phyloP scores from a whole-genome alignment of 495 filamentous ascomycete genomes.

The Penicillium bovifimosum region DNA sequence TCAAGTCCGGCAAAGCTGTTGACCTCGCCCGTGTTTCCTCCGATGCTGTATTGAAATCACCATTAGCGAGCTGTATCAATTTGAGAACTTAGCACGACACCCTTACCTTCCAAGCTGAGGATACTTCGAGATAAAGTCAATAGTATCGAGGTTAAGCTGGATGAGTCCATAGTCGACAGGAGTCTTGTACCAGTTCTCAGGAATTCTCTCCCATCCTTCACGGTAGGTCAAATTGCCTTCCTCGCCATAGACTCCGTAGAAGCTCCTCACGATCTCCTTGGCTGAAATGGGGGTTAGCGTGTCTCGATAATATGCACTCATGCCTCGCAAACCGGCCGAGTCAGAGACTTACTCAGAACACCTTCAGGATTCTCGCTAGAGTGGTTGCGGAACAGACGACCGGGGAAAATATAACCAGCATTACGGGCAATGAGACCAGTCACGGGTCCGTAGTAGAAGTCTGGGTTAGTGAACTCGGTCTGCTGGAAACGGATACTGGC shows the following conservation, averaged over 20 bases:
- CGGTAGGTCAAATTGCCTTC: slow-evolving; percentile 37
- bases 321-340: too few species aligned
- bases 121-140: slow-evolving; percentile 33
- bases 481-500: slow-evolving; percentile 39
- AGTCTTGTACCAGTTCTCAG: slow-evolving; percentile 58
- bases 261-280: slow-evolving; percentile 40
- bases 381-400: slow-evolving; percentile 44
- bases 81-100: slow-evolving; percentile 2
- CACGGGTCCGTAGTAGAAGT: slow-evolving; percentile 50
- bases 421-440: slow-evolving; percentile 42
- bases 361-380: slow-evolving; percentile 43
- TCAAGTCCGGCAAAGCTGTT: slow-evolving; percentile 54
- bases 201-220: slow-evolving; percentile 48
- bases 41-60: slow-evolving; percentile 30
- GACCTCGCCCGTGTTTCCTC: slow-evolving; percentile 52
- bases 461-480: slow-evolving; percentile 45
- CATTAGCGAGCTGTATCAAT: background rate
- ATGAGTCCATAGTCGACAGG: slow-evolving; percentile 33
- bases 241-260: slow-evolving; percentile 40
- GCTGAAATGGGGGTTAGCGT: slow-evolving; percentile 19
- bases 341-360: slow-evolving; percentile 26
- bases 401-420: slow-evolving; percentile 43
- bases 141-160: slow-evolving; percentile 36
- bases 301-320: background rate
- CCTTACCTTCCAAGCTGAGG: slow-evolving; percentile 35